Percentiles rank a stretch among this genome's conserved stretches.
Conservation (phyloP, 257 asterid species). For the Ligustrum vulgare region DNA sequence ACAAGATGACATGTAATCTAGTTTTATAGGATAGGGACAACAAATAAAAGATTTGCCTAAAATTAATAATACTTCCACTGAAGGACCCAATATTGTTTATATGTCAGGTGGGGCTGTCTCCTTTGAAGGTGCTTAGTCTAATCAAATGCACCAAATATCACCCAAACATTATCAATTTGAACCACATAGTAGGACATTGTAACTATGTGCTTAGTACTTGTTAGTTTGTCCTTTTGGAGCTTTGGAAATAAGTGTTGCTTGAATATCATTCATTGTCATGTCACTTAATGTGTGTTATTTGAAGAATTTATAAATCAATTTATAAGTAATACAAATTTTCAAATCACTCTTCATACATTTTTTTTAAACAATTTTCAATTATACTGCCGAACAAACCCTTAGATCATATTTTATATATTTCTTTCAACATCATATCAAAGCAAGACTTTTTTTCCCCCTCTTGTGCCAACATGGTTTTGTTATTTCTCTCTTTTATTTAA, state of each 20-base stretch:
- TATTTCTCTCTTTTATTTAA: background rate
- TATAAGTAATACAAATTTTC: no score
- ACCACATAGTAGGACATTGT: background rate
- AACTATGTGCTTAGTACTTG: background rate
- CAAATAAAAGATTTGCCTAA: background rate
- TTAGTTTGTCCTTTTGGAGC: background rate
- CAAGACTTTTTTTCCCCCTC: no score
- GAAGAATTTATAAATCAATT: no score
- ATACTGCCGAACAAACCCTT: no score
- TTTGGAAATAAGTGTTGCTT: background rate
- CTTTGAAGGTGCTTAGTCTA: background rate
- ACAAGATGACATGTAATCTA: background rate
- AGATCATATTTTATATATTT: background rate
- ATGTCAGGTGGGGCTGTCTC: background rate
- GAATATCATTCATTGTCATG: background rate
- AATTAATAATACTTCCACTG: background rate
- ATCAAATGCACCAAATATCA: slow-evolving; percentile 1
- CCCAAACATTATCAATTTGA: background rate
- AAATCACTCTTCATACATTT: no score
- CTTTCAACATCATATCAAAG: background rate
- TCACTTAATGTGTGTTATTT: background rate
- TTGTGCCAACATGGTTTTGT: background rate
- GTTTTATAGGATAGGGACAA: background rate
- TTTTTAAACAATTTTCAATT: no score
- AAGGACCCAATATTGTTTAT: background rate